Evolutionary conservation across 2,329 filamentous ascomycete species (phyloP).

Genomic region (Fusarium albosuccineum): DNA sequence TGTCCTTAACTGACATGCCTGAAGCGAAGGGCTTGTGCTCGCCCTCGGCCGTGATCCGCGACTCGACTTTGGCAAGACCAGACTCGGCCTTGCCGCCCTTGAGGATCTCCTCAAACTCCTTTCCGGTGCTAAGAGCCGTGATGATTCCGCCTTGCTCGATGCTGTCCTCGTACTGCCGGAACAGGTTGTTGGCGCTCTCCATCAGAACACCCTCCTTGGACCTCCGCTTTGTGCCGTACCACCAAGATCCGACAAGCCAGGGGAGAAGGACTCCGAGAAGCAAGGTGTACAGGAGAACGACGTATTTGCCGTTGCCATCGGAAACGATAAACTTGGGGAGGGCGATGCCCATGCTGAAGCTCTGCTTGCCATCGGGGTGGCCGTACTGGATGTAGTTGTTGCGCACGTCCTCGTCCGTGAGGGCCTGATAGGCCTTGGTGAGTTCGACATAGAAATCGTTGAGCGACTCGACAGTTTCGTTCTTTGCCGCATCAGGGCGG

Average conservation of each 20-base stretch:
- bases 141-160: slow-evolving; percentile 86
- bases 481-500: slow-evolving; percentile 84
- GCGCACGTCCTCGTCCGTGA: slow-evolving; percentile 96
- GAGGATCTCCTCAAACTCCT: slow-evolving; percentile 84
- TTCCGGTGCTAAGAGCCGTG: slow-evolving; percentile 83
- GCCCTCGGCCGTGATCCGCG: slow-evolving; percentile 77
- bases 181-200: slow-evolving; percentile 93
- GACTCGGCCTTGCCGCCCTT: slow-evolving; percentile 83
- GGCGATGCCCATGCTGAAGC: slow-evolving; percentile 97
- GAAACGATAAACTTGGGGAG: slow-evolving; percentile 92
- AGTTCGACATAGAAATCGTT: slow-evolving; percentile 94
- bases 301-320: slow-evolving; percentile 95
- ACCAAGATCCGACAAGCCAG: slow-evolving; percentile 96
- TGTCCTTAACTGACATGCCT: slow-evolving; percentile 79
- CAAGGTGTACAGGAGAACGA: slow-evolving; percentile 88
- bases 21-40: slow-evolving; percentile 63
- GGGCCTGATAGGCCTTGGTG: slow-evolving; percentile 96
- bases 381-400: slow-evolving; percentile 98
- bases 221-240: slow-evolving; percentile 94
- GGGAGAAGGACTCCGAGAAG: slow-evolving; percentile 91
- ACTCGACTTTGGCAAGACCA: slow-evolving; percentile 86
- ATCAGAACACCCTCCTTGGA: slow-evolving; percentile 95
- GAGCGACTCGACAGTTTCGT: slow-evolving; percentile 86
- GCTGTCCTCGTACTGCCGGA: slow-evolving; percentile 90
- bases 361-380: slow-evolving; percentile 97